phyloP scores from a whole-genome alignment of 2,329 filamentous ascomycete species.

The Fusarium globosum region DNA sequence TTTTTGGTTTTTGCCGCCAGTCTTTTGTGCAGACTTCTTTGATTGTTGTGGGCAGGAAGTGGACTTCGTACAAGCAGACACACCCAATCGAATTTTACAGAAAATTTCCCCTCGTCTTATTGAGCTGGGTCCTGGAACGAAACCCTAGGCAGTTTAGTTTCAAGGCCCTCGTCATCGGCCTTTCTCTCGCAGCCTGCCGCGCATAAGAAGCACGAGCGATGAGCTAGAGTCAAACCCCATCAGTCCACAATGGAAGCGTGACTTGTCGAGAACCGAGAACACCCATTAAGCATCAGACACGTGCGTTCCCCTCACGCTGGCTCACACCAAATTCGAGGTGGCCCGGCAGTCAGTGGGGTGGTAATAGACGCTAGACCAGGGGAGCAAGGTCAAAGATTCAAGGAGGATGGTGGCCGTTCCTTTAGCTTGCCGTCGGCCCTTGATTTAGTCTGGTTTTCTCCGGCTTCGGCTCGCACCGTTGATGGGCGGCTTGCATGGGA shows the following conservation, averaged over 20 bases:
- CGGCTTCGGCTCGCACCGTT: conserved; percentile 54
- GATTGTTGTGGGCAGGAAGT: conserved; percentile 43
- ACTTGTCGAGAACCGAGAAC: conserved; percentile 34
- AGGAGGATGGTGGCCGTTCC: conserved; percentile 30
- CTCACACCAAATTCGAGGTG: conserved; percentile 29
- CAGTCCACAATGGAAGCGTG: conserved; percentile 33
- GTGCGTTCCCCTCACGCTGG: conserved; percentile 44
- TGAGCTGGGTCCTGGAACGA: conserved; percentile 33
- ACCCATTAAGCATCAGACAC: conserved; percentile 51
- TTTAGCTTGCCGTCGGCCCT: conserved; percentile 45
- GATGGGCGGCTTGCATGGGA: conserved; percentile 47
- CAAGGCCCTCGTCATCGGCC: conserved; percentile 23
- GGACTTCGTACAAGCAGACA: conserved; percentile 44
- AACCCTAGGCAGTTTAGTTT: conserved; percentile 41
- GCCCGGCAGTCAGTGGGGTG: conserved; percentile 36
- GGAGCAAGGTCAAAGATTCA: conserved; percentile 31
- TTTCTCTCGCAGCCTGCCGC: conserved; percentile 13
- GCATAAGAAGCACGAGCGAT: conserved; percentile 16
- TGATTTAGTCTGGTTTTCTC: conserved; percentile 49
- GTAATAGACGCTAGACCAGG: conserved; percentile 39
- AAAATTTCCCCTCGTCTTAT: conserved; percentile 23
- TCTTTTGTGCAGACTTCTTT: conserved; percentile 26
- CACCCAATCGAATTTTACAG: conserved; percentile 47
- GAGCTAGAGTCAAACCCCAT: conserved; percentile 28
- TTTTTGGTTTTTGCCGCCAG: conserved; percentile 1